A percentile compares a stretch with the other conserved stretches of the same genome.
Evolutionary conservation across 2,329 filamentous ascomycete species (phyloP).

Genomic region (Fusarium caatingaense): DNA sequence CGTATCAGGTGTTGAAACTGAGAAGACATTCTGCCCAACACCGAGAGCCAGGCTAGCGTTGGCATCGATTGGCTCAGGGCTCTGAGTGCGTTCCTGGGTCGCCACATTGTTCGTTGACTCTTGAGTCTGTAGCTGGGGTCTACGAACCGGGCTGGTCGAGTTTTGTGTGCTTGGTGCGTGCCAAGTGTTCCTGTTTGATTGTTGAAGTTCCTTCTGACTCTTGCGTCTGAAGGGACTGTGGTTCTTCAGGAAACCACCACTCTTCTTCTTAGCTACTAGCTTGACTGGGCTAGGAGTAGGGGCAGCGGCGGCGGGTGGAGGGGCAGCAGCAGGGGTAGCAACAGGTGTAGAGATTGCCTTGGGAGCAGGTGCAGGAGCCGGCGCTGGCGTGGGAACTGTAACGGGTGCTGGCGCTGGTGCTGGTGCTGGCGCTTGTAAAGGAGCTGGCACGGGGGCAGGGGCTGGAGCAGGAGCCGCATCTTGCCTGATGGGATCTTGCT

Average conservation of each 20-base stretch:
- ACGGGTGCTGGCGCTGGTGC: not conserved
- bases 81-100: conserved; percentile 62
- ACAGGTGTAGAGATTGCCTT: not conserved
- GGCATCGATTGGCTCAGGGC: conserved; percentile 89
- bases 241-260: conserved; percentile 91
- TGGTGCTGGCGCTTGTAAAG: not conserved
- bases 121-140: conserved; percentile 55
- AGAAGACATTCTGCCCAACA: conserved; percentile 94
- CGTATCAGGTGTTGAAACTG: conserved; percentile 83
- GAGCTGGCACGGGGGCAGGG: not conserved
- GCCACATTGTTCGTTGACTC: conserved; percentile 52
- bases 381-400: not conserved
- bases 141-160: conserved; percentile 50
- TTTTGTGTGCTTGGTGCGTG: conserved; percentile 53
- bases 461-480: conserved; percentile 9
- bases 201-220: conserved; percentile 78
- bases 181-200: conserved; percentile 70
- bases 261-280: conserved; percentile 75
- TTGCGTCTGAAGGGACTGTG: conserved; percentile 93
- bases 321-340: not conserved
- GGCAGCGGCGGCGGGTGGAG: not conserved
- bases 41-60: conserved; percentile 93
- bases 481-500: conserved; percentile 61
- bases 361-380: not conserved
- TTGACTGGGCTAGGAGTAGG: conserved; percentile 65